phyloP scores from a whole-genome alignment of 2,329 filamentous ascomycete genomes.

The Catunica adiposa region DNA sequence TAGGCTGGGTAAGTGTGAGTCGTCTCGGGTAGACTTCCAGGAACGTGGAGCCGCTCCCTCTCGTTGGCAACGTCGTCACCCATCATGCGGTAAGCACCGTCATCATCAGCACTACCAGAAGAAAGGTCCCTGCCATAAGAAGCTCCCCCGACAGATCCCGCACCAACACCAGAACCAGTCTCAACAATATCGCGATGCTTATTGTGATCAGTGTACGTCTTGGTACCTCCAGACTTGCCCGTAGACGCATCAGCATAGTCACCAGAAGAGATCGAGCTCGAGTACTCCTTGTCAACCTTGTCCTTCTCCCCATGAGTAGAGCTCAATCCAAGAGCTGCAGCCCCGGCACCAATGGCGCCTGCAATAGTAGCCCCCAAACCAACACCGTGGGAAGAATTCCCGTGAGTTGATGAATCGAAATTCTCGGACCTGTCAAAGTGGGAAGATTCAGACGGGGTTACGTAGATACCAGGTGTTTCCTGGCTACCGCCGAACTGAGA shows the following conservation, averaged over 20 bases:
- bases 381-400: background rate
- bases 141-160: background rate
- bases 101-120: background rate
- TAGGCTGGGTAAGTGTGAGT: slow-evolving; percentile 2
- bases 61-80: slow-evolving; percentile 2
- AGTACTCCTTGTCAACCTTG: slow-evolving; percentile 8
- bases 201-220: slow-evolving; percentile 2
- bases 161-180: background rate
- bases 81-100: slow-evolving; percentile 10
- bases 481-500: background rate
- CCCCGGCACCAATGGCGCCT: slow-evolving; percentile 12
- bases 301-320: slow-evolving; percentile 6
- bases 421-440: background rate
- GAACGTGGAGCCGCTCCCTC: slow-evolving; percentile 4
- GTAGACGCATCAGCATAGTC: slow-evolving; percentile 6
- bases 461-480: background rate
- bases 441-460: slow-evolving; percentile 8
- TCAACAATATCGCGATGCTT: background rate
- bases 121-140: background rate
- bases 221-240: slow-evolving; percentile 8
- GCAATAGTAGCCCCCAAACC: slow-evolving; percentile 11
- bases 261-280: slow-evolving; percentile 10
- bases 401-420: background rate
- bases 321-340: slow-evolving; percentile 10
- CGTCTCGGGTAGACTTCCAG: background rate